Evolutionary conservation across 495 filamentous ascomycete genomes (phyloP), one percentile per base, ranked within the genome.

Genomic region (Annulohypoxylon bovei): DNA sequence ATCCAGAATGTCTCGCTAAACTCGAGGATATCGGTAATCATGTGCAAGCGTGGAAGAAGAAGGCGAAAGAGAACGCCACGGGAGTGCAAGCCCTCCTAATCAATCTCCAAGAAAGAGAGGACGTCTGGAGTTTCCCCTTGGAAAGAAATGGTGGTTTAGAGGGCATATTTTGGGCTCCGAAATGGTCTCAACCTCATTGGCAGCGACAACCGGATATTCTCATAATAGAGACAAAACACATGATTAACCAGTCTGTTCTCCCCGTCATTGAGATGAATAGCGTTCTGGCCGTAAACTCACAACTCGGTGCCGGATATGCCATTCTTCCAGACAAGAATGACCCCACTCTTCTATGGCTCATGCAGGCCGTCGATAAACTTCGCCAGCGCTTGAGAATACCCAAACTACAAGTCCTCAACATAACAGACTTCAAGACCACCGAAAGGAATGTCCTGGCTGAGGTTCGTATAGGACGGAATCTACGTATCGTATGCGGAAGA

Each of bases 101-200:
- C n/a, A 73, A 62, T 25, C 72, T 76, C 6, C 72, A 70, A n/a
- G 75, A 76, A 27, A 55, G 75, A 30, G 72, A 76, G 22, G 75
- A 76, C 39, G 47, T 75, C 25, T 76, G 62, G 60, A 75, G 75
- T 53, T 76, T 75, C 28, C 73, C 75, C 3, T 28, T 76, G 0
- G 75, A 76, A 56, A 61, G 67, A 32, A 58, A 68, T 16, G 75
- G 72, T 9, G 62, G 23, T 22, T 42, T 72, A 9, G 68, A 72
- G 20, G 75, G 75, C n/a, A 71, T 74, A 55, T 76, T 76, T 52
- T 76, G 75, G 75, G 75, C 68, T 7, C 75, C 75, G n/a, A 73
- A 67, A 33, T 76, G 75, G 75, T 72, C 69, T 1, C 67, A 73
- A 16, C 67, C 52, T 14, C 72, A 70, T 44, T 76, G 75, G 75